Evolutionary conservation across 371 early-diverging fungal genomes (phyloP).

Genomic region (Lichtheimia ramosa): DNA sequence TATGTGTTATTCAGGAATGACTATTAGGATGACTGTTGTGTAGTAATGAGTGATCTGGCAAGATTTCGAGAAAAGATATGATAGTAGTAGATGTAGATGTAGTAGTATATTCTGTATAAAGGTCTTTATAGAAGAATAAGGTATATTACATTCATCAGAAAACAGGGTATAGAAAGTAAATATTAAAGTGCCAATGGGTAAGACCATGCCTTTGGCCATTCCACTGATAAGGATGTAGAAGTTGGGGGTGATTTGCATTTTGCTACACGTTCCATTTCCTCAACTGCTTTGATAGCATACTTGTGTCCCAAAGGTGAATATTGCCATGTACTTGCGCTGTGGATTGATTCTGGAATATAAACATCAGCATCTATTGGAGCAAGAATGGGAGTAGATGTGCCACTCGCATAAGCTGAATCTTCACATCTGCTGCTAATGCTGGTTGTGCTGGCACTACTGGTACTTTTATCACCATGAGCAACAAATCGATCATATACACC

Average conservation of each 20-base stretch:
- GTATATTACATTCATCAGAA: not conserved
- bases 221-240: constrained; percentile 1
- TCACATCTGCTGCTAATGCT: not conserved
- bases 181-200: not conserved
- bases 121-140: too few relatives aligned
- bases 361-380: not conserved
- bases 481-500: not conserved
- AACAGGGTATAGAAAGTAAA: not conserved
- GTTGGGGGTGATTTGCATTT: not conserved
- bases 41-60: too few relatives aligned
- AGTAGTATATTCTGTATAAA: too few relatives aligned
- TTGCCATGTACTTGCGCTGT: constrained; percentile 2
- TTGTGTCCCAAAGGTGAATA: constrained; percentile 3
- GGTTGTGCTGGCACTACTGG: not conserved
- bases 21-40: too few relatives aligned
- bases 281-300: constrained; percentile 8
- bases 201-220: constrained; percentile 8
- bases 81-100: too few relatives aligned
- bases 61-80: too few relatives aligned
- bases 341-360: not conserved
- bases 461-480: not conserved
- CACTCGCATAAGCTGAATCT: constrained; percentile 10
- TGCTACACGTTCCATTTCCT: constrained; percentile 6
- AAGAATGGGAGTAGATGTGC: constrained; percentile 4
- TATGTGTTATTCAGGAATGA: too few relatives aligned